Base-by-base conservation (phyloP, 2,329 filamentous ascomycete genomes). In the Exophiala xenobiotica region DNA sequence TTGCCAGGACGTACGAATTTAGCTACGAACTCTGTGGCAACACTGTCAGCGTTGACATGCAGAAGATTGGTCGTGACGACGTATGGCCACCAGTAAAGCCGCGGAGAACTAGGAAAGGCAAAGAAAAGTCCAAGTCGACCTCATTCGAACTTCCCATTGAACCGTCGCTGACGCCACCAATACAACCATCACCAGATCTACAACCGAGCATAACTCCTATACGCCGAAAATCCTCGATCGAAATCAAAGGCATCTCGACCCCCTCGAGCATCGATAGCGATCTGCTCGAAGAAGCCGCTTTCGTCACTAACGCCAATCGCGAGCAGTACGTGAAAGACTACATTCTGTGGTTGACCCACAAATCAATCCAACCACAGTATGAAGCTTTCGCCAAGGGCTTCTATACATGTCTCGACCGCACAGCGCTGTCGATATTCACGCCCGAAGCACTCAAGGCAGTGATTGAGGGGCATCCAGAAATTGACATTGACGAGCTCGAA, bases 1-100 rank as follows among this genome's bases (percentile, higher is more conserved):
- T 95, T 67, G 79, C 85, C 51, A 80, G 90, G 49, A 92, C 89
- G 0, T 96, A 95, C 66, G 88, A 90, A 62, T 97, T 96, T 67
- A 90, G 87, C 19, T 79, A 83, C 45, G 77, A 82, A 43, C 75
- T 72, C 0, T 81, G 79, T 57, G 82, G 80, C 3, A 64, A 71
- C 16, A 71, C 74, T 8, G 63, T 80, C 50, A 74, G 74, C n/a
- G 69, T 83, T 24, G 72, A 83, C 60, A 82, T 84, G 76, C 65
- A 75, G 38, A 70, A 69, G 33, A 61, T 61, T 31, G 64, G 66
- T 66, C 70, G 43, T 8, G 27, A 56, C 16, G 53, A 55, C 18
- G 39, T 42, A 22, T 51, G 51, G 44, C 51, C 56, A 37, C 44
- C 43, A 14, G 11, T 41, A 12, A 42, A 35, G 18, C 12, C 29